A percentile compares a stretch with the other conserved stretches of the same genome.
These are phyloP conservation scores for Arbutus unedo DNA, from an alignment of 148 eudicot species.

Conservation along the genomic window DNA sequence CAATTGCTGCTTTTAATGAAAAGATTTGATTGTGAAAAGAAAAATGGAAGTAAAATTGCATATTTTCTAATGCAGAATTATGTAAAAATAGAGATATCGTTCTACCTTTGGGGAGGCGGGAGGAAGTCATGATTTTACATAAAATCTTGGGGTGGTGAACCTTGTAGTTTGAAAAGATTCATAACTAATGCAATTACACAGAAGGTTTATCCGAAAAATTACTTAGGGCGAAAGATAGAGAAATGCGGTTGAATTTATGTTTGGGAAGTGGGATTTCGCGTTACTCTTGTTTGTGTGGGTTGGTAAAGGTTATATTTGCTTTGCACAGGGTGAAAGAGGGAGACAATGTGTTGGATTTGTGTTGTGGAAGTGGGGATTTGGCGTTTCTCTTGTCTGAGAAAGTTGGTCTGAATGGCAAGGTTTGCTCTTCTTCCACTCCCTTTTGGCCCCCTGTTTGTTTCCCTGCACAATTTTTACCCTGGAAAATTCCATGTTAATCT, in stretches of 20 bases:
- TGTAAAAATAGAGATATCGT: not conserved
- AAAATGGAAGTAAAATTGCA: not conserved
- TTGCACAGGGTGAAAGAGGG: constrained; percentile 70
- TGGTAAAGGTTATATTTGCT: constrained; percentile 6
- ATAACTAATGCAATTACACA: too few relatives aligned
- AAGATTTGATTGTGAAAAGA: not conserved
- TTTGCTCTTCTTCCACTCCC: constrained; percentile 21
- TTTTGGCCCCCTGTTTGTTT: not conserved
- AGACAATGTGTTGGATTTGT: constrained; percentile 74
- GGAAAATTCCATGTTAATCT: not conserved
- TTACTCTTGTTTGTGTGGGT: not conserved
- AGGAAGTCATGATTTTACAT: not conserved
- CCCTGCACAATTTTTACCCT: not conserved
- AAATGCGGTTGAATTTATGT: too few relatives aligned
- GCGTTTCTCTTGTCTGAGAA: constrained; percentile 83
- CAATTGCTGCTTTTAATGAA: not conserved
- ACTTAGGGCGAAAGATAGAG: too few relatives aligned
- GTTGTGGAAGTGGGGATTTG: constrained; percentile 99
- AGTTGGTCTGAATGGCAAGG: constrained; percentile 87
- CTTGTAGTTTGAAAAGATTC: not conserved
- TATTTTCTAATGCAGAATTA: not conserved
- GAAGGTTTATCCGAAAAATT: too few relatives aligned
- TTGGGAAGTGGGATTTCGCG: too few relatives aligned
- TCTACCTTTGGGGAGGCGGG: too few relatives aligned
- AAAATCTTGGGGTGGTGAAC: not conserved